These are phyloP conservation scores for Linderniella brevidens DNA, from an alignment of 257 asterid species.

Conservation along the genomic window DNA sequence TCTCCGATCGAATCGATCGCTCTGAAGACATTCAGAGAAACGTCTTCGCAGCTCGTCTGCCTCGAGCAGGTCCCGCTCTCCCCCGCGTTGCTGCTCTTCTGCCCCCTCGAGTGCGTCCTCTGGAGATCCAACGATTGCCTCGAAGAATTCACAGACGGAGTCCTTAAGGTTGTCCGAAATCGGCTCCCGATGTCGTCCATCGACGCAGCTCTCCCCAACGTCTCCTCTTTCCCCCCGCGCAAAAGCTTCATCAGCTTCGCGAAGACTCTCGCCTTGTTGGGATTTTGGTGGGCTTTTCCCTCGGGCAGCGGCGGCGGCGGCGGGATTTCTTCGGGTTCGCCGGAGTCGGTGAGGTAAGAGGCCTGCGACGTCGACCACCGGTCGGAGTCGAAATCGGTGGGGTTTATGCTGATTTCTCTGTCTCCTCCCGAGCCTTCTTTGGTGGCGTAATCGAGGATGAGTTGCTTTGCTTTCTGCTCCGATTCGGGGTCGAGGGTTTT, in stretches of 20 bases:
- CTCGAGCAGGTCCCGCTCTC: conserved; percentile 17
- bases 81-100: conserved; percentile 11
- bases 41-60: conserved; percentile 29
- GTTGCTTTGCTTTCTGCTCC: conserved; percentile 68
- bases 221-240: conserved; percentile 20
- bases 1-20: conserved; percentile 15
- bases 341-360: conserved; percentile 43
- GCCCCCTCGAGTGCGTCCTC: conserved; percentile 23
- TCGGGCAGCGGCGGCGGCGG: conserved; percentile 8
- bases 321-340: conserved; percentile 29
- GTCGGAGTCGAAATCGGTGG: conserved; percentile 32
- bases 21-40: conserved; percentile 22
- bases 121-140: conserved; percentile 35
- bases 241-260: conserved; percentile 43
- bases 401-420: conserved; percentile 17
- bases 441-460: conserved; percentile 64
- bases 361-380: conserved; percentile 44
- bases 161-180: conserved; percentile 16
- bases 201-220: conserved; percentile 14
- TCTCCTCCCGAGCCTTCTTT: conserved; percentile 27
- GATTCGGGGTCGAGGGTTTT: conserved; percentile 62
- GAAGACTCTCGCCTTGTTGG: conserved; percentile 27
- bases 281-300: conserved; percentile 12
- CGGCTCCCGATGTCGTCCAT: conserved; percentile 8
- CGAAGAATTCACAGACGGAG: conserved; percentile 29